Conservation (phyloP, 257 asterid genomes). For the Oldenlandia corymbosa region DNA sequence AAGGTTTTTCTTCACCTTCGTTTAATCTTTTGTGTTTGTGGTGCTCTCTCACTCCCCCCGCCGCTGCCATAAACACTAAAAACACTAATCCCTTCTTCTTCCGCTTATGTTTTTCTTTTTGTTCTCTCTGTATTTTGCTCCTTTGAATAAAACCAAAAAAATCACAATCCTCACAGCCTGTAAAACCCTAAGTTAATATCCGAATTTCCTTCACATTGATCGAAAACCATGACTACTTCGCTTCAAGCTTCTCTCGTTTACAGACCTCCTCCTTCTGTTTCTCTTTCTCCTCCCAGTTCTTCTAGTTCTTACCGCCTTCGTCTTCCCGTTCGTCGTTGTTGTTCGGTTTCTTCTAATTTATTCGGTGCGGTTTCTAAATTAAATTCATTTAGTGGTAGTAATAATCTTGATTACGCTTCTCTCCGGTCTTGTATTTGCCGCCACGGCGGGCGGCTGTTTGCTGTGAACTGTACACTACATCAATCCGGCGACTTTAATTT, state of each 20-base stretch:
- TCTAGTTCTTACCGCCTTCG: constrained; percentile 14
- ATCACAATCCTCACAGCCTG: constrained; percentile 7
- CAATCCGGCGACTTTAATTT: constrained; percentile 34
- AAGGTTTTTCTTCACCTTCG: constrained; percentile 10
- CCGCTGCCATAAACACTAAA: no score
- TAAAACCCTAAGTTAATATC: neutral
- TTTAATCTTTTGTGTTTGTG: neutral
- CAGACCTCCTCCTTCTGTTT: no score
- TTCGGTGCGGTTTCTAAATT: neutral
- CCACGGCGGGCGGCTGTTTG: constrained; percentile 29
- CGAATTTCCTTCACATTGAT: neutral
- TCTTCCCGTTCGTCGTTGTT: constrained; percentile 24
- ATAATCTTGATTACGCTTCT: constrained; percentile 17
- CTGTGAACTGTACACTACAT: constrained; percentile 44
- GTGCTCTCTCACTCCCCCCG: constrained; percentile 9
- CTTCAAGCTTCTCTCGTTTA: constrained; percentile 56
- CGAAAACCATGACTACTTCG: constrained; percentile 19
- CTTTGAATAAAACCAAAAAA: neutral
- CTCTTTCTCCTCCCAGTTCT: constrained; percentile 10
- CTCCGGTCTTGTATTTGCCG: constrained; percentile 35
- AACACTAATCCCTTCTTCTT: no score
- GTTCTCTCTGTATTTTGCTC: neutral
- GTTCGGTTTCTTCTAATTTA: constrained; percentile 10
- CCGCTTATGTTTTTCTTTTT: neutral
- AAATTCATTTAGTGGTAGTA: neutral